These are phyloP conservation scores for Cordyceps sp. DNA, from an alignment of 2,329 filamentous ascomycete genomes.

Conservation along the genomic window DNA sequence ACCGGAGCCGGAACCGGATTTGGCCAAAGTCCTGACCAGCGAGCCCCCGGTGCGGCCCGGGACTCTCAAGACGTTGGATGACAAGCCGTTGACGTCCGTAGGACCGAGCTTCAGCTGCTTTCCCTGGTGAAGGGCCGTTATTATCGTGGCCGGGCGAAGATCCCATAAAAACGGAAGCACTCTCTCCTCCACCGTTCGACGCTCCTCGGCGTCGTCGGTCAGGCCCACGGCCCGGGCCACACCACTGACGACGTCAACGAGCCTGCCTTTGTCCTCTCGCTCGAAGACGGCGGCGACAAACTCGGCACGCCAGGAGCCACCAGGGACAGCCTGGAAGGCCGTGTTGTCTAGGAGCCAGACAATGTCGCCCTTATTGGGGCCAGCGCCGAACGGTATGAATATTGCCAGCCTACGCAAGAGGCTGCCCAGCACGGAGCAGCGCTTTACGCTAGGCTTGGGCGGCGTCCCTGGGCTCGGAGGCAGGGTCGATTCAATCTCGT, in stretches of 20 bases:
- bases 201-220: slow-evolving; percentile 38
- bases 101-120: slow-evolving; percentile 44
- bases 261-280: slow-evolving; percentile 47
- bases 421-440: slow-evolving; percentile 13
- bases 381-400: slow-evolving; percentile 40
- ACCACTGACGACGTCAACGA: slow-evolving; percentile 52
- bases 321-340: slow-evolving; percentile 43
- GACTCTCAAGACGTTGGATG: slow-evolving; percentile 41
- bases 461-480: slow-evolving; percentile 7
- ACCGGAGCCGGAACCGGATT: slow-evolving; percentile 31
- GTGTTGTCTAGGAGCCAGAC: slow-evolving; percentile 90
- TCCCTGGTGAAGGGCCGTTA: slow-evolving; percentile 43
- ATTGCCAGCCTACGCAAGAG: slow-evolving; percentile 33
- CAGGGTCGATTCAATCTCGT: slow-evolving; percentile 31
- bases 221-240: slow-evolving; percentile 56
- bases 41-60: slow-evolving; percentile 28
- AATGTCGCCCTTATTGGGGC: slow-evolving; percentile 47
- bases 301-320: slow-evolving; percentile 56
- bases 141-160: slow-evolving; percentile 51
- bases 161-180: slow-evolving; percentile 66
- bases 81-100: slow-evolving; percentile 55
- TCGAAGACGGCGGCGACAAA: slow-evolving; percentile 73
- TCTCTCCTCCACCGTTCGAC: slow-evolving; percentile 45
- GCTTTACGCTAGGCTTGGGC: background rate
- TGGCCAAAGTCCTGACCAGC: slow-evolving; percentile 27